A percentile compares a stretch with the other conserved stretches of the same genome.
Conservation (phyloP, 225 moss, liverwort and hornwort species). For the Thuidium tamariscinum region DNA sequence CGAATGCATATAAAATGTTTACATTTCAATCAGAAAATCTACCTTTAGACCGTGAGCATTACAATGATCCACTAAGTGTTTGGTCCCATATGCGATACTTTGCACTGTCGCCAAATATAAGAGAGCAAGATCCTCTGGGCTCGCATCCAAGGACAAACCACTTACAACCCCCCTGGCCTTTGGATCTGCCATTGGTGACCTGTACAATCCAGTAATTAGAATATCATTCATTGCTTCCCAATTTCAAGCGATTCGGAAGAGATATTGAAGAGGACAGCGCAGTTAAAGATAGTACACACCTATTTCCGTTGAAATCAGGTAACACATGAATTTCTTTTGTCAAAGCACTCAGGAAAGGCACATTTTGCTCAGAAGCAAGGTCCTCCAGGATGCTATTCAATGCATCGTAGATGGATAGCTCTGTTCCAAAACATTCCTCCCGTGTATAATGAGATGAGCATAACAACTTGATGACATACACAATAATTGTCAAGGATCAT, state of each 20-base stretch:
- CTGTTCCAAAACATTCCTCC: slow-evolving; percentile 23
- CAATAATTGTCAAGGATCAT: neutral
- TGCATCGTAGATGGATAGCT: slow-evolving; percentile 77
- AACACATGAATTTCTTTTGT: slow-evolving; percentile 80
- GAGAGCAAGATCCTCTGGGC: slow-evolving; percentile 68
- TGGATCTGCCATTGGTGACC: slow-evolving; percentile 88
- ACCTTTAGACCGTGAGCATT: slow-evolving; percentile 83
- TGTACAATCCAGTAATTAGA: slow-evolving; percentile 15
- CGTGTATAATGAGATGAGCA: neutral
- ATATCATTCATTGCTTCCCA: neutral
- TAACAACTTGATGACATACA: neutral
- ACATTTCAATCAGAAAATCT: neutral
- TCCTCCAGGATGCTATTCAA: slow-evolving; percentile 72
- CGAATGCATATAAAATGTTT: neutral
- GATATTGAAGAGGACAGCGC: neutral
- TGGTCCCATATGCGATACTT: slow-evolving; percentile 94
- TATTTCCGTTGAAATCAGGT: slow-evolving; percentile 98
- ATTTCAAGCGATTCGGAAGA: neutral
- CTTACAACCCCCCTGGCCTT: slow-evolving; percentile 70
- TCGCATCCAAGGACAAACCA: slow-evolving; percentile 79
- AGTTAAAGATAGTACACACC: slow-evolving; percentile 25
- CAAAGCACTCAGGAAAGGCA: slow-evolving; percentile 68
- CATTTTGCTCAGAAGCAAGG: slow-evolving; percentile 39
- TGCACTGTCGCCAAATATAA: slow-evolving; percentile 82
- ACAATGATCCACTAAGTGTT: slow-evolving; percentile 84